Evolutionary conservation across 805 yeast species (phyloP).

Genomic region (Pichia ethanolica): DNA sequence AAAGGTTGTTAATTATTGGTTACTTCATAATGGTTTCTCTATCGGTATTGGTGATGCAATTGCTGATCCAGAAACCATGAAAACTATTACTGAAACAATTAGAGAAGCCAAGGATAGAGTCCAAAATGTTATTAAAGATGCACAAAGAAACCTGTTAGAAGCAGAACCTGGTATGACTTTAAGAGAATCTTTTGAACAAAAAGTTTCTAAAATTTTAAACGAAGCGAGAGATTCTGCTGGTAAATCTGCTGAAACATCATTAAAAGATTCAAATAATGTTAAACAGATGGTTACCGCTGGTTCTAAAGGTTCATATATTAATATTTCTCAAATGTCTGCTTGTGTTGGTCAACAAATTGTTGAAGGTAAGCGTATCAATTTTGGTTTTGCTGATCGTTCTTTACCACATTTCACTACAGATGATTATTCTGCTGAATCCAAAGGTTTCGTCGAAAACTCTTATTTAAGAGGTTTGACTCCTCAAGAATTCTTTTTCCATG

Average conservation of each 20-base stretch:
- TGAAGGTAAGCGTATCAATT: conserved; percentile 98
- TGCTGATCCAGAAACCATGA: conserved; percentile 96
- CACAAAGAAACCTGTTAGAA: conserved; percentile 78
- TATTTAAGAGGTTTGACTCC: conserved; percentile 96
- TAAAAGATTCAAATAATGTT: conserved; percentile 90
- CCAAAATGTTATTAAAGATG: conserved; percentile 86
- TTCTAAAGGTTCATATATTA: conserved; percentile 97
- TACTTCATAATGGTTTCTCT: conserved; percentile 92
- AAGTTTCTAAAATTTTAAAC: conserved; percentile 88
- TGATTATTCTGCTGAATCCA: conserved; percentile 97
- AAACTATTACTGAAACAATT: conserved; percentile 85
- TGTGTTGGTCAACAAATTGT: conserved; percentile 99
- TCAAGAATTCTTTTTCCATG: conserved; percentile 98
- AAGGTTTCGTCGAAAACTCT: conserved; percentile 96
- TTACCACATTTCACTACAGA: conserved; percentile 97
- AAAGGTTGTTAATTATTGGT: conserved; percentile 94
- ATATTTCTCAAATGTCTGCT: conserved; percentile 98
- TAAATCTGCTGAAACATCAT: conserved; percentile 93
- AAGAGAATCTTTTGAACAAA: conserved; percentile 96
- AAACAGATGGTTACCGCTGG: conserved; percentile 99
- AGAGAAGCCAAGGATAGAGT: conserved; percentile 90
- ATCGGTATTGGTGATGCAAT: conserved; percentile 99
- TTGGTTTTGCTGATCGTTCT: conserved; percentile 93
- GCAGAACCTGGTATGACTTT: conserved; percentile 99
- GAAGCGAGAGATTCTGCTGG: conserved; percentile 99